These are phyloP conservation scores for Podosphaera xanthii DNA, from an alignment of 2,329 filamentous ascomycete species.

Conservation along the genomic window DNA sequence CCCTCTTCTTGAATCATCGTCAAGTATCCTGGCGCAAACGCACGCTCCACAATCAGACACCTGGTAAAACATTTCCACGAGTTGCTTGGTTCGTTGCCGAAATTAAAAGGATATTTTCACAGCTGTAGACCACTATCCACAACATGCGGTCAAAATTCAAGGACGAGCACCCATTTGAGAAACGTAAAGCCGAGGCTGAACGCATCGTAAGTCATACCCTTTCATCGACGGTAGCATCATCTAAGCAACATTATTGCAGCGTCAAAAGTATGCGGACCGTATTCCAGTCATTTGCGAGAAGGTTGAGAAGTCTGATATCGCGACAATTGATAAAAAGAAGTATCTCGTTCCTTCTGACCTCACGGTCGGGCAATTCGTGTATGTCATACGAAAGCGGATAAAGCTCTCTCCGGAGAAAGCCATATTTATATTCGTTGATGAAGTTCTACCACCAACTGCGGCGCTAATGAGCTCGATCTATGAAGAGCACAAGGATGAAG, in stretches of 20 bases:
- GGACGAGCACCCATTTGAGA: conserved; percentile 99
- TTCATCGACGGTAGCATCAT: neutral
- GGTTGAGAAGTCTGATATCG: conserved; percentile 97
- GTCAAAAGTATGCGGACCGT: conserved; percentile 94
- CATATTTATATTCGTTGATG: conserved; percentile 99
- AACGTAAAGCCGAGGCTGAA: conserved; percentile 99
- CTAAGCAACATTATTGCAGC: conserved; percentile 17
- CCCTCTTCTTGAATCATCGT: no score
- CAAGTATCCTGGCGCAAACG: no score
- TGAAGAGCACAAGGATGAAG: conserved; percentile 85
- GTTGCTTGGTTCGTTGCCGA: no score
- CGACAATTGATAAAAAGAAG: conserved; percentile 99
- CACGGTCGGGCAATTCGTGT: conserved; percentile 98
- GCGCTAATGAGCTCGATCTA: conserved; percentile 99
- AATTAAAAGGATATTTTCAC: no score
- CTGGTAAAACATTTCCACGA: no score
- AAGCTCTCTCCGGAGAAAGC: conserved; percentile 99
- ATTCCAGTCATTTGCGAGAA: conserved; percentile 99
- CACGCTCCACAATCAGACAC: no score
- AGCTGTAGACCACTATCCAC: conserved; percentile 7
- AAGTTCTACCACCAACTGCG: conserved; percentile 86
- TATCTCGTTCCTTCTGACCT: conserved; percentile 94
- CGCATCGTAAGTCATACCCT: conserved; percentile 23
- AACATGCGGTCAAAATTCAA: conserved; percentile 99
- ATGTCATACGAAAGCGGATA: conserved; percentile 98